These are phyloP conservation scores for Opeltia flavorubescens DNA, from an alignment of 495 filamentous ascomycete genomes.

Conservation along the genomic window DNA sequence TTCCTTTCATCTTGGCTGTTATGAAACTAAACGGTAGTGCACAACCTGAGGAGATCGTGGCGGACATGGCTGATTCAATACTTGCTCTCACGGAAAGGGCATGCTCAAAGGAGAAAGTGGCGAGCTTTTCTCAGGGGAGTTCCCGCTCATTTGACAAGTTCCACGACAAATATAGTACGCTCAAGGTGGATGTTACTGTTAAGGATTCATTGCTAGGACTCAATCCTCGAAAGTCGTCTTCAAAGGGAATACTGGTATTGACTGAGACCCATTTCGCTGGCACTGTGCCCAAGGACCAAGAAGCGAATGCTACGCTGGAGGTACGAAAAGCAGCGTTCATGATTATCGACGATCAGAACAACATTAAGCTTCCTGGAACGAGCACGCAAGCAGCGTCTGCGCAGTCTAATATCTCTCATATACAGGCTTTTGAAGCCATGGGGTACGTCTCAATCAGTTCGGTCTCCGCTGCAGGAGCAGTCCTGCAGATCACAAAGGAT, in stretches of 20 bases:
- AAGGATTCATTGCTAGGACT: conserved; percentile 71
- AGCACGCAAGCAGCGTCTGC: not conserved
- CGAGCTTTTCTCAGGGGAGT: conserved; percentile 10
- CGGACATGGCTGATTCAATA: conserved; percentile 66
- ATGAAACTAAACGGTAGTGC: conserved; percentile 52
- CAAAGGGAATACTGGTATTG: conserved; percentile 64
- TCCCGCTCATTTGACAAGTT: conserved; percentile 2
- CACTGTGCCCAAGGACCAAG: conserved; percentile 42
- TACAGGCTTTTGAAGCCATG: conserved; percentile 45
- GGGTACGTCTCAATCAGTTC: conserved; percentile 78
- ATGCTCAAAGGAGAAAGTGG: conserved; percentile 12
- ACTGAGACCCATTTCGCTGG: conserved; percentile 58
- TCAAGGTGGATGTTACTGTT: conserved; percentile 59
- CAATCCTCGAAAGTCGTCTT: conserved; percentile 61
- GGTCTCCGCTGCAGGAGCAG: conserved; percentile 62
- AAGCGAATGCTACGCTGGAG: conserved; percentile 45
- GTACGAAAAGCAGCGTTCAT: conserved; percentile 69
- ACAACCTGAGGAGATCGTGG: conserved; percentile 58
- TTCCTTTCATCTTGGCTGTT: conserved; percentile 66
- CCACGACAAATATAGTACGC: conserved; percentile 32
- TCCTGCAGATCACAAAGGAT: conserved; percentile 33
- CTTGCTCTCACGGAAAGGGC: conserved; percentile 54
- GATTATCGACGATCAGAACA: conserved; percentile 61
- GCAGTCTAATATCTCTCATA: conserved; percentile 30
- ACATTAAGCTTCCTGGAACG: conserved; percentile 23